These are phyloP conservation scores for Aspergillus calidoustus DNA, from an alignment of 2,329 filamentous ascomycete genomes.

Conservation along the genomic window DNA sequence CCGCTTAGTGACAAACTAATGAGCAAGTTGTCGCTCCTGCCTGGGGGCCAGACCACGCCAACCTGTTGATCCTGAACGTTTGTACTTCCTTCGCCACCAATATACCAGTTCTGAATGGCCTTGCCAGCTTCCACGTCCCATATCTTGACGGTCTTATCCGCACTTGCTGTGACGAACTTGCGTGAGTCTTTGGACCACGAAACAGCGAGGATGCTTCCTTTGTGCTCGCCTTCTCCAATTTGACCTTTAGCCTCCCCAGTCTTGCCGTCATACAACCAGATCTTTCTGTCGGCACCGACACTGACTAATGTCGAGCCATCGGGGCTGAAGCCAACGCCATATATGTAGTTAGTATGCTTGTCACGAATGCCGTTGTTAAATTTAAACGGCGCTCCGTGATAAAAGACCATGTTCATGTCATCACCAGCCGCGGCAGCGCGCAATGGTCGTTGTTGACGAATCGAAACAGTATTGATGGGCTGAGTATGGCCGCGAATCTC, in stretches of 20 bases:
- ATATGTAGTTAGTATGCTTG: constrained; percentile 86
- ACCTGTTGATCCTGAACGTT: constrained; percentile 87
- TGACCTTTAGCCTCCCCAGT: constrained; percentile 80
- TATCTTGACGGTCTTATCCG: constrained; percentile 90
- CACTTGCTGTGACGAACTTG: constrained; percentile 86
- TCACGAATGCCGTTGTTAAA: constrained; percentile 82
- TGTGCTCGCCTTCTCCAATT: constrained; percentile 76
- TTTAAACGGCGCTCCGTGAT: constrained; percentile 94
- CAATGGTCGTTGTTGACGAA: constrained; percentile 87
- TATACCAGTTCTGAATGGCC: constrained; percentile 78
- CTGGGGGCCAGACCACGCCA: constrained; percentile 86
- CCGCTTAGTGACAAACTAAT: constrained; percentile 89
- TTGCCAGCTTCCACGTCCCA: constrained; percentile 88
- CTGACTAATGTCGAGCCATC: constrained; percentile 82
- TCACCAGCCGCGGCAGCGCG: constrained; percentile 90
- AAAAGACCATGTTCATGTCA: constrained; percentile 87
- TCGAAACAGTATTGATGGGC: constrained; percentile 86
- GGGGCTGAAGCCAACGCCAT: constrained; percentile 85
- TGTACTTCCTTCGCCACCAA: constrained; percentile 74
- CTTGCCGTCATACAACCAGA: constrained; percentile 96
- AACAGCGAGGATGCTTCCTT: constrained; percentile 88
- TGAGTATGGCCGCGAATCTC: constrained; percentile 92
- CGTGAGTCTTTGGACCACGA: constrained; percentile 89
- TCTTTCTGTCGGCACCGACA: constrained; percentile 88
- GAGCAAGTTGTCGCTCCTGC: constrained; percentile 81